Evolutionary conservation across 495 filamentous ascomycete genomes (phyloP).

Genomic region (Neohortaea acidophila): DNA sequence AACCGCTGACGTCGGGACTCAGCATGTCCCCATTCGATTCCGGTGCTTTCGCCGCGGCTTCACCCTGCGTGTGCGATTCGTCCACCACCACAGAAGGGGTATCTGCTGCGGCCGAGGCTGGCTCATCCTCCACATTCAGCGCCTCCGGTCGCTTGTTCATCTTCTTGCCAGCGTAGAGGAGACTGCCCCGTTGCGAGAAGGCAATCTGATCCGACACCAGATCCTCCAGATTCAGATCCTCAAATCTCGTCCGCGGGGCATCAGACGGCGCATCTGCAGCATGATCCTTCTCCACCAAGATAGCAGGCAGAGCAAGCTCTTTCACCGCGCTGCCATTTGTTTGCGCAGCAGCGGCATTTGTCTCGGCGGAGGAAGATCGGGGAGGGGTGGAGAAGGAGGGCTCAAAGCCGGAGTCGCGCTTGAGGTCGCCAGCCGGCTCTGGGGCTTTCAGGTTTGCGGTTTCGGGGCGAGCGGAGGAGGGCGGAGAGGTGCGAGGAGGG

Average conservation of each 20-base stretch:
- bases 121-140: constrained; percentile 4
- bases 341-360: constrained; percentile 3
- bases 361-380: constrained; percentile 6
- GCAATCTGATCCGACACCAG: constrained; percentile 36
- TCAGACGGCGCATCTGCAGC: constrained; percentile 25
- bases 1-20: constrained; percentile 8
- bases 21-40: constrained; percentile 15
- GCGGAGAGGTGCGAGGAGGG: constrained; percentile 6
- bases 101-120: background rate
- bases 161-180: constrained; percentile 45
- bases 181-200: constrained; percentile 50
- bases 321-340: constrained; percentile 2
- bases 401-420: constrained; percentile 19
- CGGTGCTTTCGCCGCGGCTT: background rate
- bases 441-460: background rate
- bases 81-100: background rate
- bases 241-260: constrained; percentile 40
- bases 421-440: constrained; percentile 10
- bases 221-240: constrained; percentile 28
- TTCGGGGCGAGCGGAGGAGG: background rate
- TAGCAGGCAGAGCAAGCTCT: constrained; percentile 25
- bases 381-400: constrained; percentile 11
- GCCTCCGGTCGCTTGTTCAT: constrained; percentile 21
- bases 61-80: background rate
- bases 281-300: constrained; percentile 23